A percentile compares a stretch with the other conserved stretches of the same genome.
Evolutionary conservation across 768 basidiomycete genomes (phyloP).

Genomic region (Trametes punicea): DNA sequence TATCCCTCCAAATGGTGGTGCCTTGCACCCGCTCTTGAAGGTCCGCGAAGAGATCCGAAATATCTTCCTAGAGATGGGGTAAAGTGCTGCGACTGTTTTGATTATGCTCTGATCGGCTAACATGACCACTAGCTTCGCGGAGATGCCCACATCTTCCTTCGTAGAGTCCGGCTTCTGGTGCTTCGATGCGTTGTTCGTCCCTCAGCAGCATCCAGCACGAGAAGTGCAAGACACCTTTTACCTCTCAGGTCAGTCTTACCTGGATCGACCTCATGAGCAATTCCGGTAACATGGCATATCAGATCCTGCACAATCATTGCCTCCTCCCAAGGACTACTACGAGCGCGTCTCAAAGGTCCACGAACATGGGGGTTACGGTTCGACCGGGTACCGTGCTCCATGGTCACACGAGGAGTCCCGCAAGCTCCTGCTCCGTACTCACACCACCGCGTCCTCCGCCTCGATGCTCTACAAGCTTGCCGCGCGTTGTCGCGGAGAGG

Average conservation of each 20-base stretch:
- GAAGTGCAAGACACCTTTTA: conserved; percentile 99
- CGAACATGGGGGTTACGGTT: conserved; percentile 84
- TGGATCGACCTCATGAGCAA: neutral
- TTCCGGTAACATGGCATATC: neutral
- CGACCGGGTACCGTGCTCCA: conserved; percentile 94
- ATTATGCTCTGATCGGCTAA: neutral
- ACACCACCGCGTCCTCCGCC: conserved; percentile 93
- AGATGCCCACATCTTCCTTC: conserved; percentile 96
- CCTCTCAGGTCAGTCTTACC: conserved; percentile 67
- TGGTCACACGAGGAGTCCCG: conserved; percentile 91
- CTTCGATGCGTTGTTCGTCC: conserved; percentile 97
- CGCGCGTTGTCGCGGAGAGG: conserved; percentile 69
- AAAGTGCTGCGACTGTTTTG: conserved; percentile 25
- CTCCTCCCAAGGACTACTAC: conserved; percentile 82
- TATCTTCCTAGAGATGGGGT: conserved; percentile 99
- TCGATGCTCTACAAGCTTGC: conserved; percentile 94
- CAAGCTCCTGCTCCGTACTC: conserved; percentile 91
- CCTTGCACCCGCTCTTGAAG: conserved; percentile 93
- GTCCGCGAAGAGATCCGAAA: conserved; percentile 96
- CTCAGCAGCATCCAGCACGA: conserved; percentile 97
- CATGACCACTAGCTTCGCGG: conserved; percentile 68
- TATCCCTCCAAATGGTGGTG: conserved; percentile 83
- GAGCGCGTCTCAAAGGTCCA: conserved; percentile 81
- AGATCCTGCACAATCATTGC: conserved; percentile 79
- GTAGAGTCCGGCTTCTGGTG: conserved; percentile 99